Base-by-base conservation (phyloP, 352 stramenopile species). In the Globisporangium emineosum region DNA sequence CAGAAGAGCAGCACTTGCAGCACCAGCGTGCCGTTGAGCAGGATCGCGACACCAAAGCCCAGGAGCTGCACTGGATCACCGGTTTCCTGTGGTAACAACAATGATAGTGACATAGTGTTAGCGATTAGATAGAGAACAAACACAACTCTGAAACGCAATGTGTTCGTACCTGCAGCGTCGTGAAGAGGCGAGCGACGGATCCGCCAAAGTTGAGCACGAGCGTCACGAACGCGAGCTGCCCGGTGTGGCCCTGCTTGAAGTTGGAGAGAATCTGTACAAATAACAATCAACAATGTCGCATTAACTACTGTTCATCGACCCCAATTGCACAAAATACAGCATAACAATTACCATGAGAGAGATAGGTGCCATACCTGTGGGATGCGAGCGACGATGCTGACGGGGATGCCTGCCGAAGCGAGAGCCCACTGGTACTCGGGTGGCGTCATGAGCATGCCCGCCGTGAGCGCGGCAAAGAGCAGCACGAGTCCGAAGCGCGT, bases 201-300 rank as follows among this genome's bases (percentile, higher is more conserved):
- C 88, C 88, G 15, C 70, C 85, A 65, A 95, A 79, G 69, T 94
- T 96, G 40, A 94, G 78, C 67, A 94, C 68, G 43, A 94, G 71
- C 51, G 88, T 96, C 53, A 96, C 78, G 21, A 96, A 78, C 47
- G 88, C 88, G 32, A 96, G 74, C 66, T 96, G 88, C n/a, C 88
- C 88, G 43, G 88, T 96, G 72, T 96, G 88, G 12, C 86, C 85
- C 63, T 96, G 86, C 63, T 94, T 91, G 64, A 94, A 94, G 75
- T 96, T 96, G 29, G 86, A 86, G 37, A 92, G 53, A 49, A 94
- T 86, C 85, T 93, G 30, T 2, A 35, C 27, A 50, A 4, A 29
- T 3, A 30, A 69, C 21, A 27, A 64, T 10, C n/a, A 70, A n/a
- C 19, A 70, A 27, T 49, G 21, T 45, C 10, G 2, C 2, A 15